Percentiles rank a stretch among this genome's conserved stretches.
Evolutionary conservation across 306 rosid genomes (phyloP).

Genomic region (Citrullus colocynthis): DNA sequence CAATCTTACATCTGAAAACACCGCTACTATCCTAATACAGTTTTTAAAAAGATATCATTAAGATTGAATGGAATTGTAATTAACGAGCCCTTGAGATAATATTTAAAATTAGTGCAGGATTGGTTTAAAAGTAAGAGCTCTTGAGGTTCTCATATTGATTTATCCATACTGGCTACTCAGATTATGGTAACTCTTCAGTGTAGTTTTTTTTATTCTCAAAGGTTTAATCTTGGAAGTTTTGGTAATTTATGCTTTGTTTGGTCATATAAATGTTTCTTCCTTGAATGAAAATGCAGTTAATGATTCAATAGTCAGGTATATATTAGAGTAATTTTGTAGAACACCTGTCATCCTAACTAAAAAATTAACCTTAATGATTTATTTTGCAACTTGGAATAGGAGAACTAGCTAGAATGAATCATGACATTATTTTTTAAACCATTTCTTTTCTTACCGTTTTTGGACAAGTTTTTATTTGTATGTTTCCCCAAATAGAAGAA

Average conservation of each 20-base stretch:
- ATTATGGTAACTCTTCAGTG: not conserved
- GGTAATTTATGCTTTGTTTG: not conserved
- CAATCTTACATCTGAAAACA: not conserved
- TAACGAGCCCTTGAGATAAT: not conserved
- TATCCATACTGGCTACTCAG: not conserved
- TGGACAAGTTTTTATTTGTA: not conserved
- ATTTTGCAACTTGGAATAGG: not conserved
- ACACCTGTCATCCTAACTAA: not conserved
- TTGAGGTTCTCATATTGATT: not conserved
- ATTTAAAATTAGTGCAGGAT: not conserved
- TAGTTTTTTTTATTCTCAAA: not conserved
- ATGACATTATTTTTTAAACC: not conserved
- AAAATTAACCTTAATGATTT: not conserved
- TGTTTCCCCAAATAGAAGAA: not conserved
- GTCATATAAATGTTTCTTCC: not conserved
- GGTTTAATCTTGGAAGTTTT: not conserved
- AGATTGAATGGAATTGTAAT: not conserved
- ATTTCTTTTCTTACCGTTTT: not conserved
- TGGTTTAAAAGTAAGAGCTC: not conserved
- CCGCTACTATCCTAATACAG: not conserved
- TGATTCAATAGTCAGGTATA: not conserved
- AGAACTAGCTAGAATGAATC: not conserved
- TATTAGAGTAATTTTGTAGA: not conserved
- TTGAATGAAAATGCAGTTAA: not conserved
- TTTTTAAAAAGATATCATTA: not conserved